Conservation (phyloP, 2,329 filamentous ascomycete species). For the Beauveria australis region DNA sequence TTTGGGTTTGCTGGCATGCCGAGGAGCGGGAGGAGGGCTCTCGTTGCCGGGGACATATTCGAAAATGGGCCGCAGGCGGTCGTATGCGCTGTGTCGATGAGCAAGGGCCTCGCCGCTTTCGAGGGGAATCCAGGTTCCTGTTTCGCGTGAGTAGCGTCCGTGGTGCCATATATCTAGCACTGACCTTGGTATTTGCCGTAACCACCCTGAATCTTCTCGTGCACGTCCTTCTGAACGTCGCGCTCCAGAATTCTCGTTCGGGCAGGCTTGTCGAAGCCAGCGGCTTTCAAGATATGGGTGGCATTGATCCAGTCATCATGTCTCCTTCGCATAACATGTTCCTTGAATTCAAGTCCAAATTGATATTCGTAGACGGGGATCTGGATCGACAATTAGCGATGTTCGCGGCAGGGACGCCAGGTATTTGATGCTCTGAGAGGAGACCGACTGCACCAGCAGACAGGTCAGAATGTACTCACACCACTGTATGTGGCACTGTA, state of each 20-base stretch:
- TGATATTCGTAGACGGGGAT: conserved; percentile 94
- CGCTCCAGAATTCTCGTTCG: conserved; percentile 90
- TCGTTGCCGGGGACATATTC: conserved; percentile 77
- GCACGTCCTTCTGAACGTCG: conserved; percentile 91
- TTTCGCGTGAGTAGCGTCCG: background rate
- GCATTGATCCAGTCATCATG: conserved; percentile 98
- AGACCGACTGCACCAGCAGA: background rate
- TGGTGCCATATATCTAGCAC: conserved; percentile 12
- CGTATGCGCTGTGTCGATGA: conserved; percentile 76
- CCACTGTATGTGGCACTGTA: conserved; percentile 64
- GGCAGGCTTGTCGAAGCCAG: conserved; percentile 93
- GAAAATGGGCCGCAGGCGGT: conserved; percentile 79
- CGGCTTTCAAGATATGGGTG: conserved; percentile 96
- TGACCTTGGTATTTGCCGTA: conserved; percentile 96
- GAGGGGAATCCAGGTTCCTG: conserved; percentile 93
- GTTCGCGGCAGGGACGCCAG: background rate
- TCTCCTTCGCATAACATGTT: conserved; percentile 92
- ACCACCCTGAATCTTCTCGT: conserved; percentile 96
- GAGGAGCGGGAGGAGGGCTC: conserved; percentile 87
- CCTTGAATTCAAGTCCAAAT: conserved; percentile 65
- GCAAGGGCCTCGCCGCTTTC: conserved; percentile 73
- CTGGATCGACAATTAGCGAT: conserved; percentile 35
- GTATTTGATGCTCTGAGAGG: background rate
- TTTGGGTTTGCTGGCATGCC: conserved; percentile 84
- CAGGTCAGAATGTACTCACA: conserved; percentile 37